phyloP scores from a whole-genome alignment of 352 stramenopile species.

The Globisporangium paddicum region DNA sequence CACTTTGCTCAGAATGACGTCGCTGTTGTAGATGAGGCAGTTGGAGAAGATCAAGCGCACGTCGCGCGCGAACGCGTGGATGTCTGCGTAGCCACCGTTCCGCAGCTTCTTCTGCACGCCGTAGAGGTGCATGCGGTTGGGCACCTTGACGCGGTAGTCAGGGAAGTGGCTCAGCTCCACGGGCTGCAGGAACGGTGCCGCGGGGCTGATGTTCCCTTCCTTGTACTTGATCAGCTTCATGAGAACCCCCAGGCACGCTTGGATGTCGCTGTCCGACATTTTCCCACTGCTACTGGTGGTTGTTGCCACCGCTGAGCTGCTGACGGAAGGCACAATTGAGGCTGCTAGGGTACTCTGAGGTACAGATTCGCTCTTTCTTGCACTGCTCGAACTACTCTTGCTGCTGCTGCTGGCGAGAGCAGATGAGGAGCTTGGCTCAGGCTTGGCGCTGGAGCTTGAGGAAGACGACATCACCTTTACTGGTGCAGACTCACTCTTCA shows the following conservation, averaged over 20 bases:
- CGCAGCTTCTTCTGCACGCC: constrained; percentile 82
- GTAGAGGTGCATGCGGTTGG: constrained; percentile 81
- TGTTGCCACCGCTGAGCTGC: neutral
- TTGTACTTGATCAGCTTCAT: constrained; percentile 88
- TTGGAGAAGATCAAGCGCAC: constrained; percentile 86
- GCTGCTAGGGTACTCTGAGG: neutral
- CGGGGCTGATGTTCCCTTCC: constrained; percentile 61
- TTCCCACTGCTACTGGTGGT: constrained; percentile 15
- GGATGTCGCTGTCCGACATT: constrained; percentile 55
- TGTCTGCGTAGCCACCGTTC: constrained; percentile 57
- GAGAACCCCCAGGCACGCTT: constrained; percentile 51
- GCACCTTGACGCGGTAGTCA: constrained; percentile 83
- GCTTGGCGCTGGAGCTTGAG: constrained; percentile 1
- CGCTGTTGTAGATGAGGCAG: constrained; percentile 86
- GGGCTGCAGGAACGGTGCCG: constrained; percentile 74
- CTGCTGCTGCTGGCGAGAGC: neutral
- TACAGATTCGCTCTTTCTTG: neutral
- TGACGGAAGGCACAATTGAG: neutral
- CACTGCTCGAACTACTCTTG: neutral
- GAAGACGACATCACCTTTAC: neutral
- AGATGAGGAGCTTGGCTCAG: neutral
- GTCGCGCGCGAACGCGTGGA: constrained; percentile 69
- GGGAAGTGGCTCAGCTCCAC: constrained; percentile 81
- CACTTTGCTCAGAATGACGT: constrained; percentile 76
- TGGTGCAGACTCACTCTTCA: neutral